Evolutionary conservation across 768 basidiomycete species (phyloP).

Genomic region (Boletus coccyginus): DNA sequence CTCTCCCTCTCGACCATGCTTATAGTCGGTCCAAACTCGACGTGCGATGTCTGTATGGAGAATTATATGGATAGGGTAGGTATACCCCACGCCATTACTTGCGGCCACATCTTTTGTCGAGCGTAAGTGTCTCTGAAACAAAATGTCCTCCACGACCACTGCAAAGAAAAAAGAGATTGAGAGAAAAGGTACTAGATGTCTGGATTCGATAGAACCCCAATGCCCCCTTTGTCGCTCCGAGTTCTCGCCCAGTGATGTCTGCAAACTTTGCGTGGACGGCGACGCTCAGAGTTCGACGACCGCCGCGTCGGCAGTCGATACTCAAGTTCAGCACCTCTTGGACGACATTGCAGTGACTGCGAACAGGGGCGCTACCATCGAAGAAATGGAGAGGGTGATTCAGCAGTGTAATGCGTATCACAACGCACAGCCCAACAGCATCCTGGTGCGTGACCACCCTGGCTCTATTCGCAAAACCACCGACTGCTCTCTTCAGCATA

Average conservation of each 20-base stretch:
- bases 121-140: no score
- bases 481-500: not conserved
- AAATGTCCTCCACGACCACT: not conserved
- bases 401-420: not conserved
- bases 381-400: constrained; percentile 8
- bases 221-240: constrained; percentile 14
- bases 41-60: constrained; percentile 15
- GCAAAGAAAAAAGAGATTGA: not conserved
- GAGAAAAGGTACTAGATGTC: constrained; percentile 4
- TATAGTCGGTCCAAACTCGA: constrained; percentile 4
- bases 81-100: constrained; percentile 4
- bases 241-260: not conserved
- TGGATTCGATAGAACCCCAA: not conserved
- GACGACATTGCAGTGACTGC: not conserved
- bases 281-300: not conserved
- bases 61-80: not conserved
- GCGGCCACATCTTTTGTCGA: constrained; percentile 16
- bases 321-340: not conserved
- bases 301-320: not conserved
- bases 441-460: not conserved
- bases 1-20: constrained; percentile 3
- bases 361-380: not conserved
- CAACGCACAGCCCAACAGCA: not conserved
- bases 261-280: not conserved
- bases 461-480: not conserved